Percentiles rank a stretch among this genome's conserved stretches.
These are phyloP conservation scores for Sphagnum contortum DNA, from an alignment of 225 moss, liverwort and hornwort species.

Conservation along the genomic window DNA sequence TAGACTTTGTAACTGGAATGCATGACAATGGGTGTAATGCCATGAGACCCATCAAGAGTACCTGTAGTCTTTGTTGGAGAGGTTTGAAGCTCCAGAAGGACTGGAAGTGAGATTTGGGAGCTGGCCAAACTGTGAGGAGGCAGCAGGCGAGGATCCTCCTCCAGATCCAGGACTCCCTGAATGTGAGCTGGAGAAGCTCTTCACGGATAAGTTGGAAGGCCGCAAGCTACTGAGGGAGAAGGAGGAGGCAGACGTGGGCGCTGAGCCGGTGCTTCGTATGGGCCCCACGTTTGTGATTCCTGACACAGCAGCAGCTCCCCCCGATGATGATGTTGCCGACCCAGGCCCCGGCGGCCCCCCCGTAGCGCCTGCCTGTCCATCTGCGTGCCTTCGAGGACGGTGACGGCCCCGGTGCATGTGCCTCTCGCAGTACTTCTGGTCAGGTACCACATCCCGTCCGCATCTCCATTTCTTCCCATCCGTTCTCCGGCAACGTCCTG, in stretches of 20 bases:
- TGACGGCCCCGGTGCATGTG: constrained; percentile 99
- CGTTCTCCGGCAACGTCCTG: constrained; percentile 88
- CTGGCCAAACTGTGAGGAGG: constrained; percentile 77
- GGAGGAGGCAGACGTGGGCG: constrained; percentile 55
- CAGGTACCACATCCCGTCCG: constrained; percentile 86
- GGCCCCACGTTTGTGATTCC: constrained; percentile 8
- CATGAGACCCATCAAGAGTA: constrained; percentile 7
- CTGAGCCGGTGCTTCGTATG: neutral
- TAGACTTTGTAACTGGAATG: no score
- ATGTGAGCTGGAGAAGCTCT: constrained; percentile 62
- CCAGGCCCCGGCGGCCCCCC: constrained; percentile 54
- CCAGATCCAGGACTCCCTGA: constrained; percentile 44
- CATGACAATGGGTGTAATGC: no score
- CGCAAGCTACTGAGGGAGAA: constrained; percentile 53
- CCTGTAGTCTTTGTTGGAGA: constrained; percentile 92
- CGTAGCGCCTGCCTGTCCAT: constrained; percentile 71
- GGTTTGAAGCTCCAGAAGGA: constrained; percentile 60
- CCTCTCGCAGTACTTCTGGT: constrained; percentile 99
- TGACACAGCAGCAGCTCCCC: constrained; percentile 49
- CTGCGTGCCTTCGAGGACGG: constrained; percentile 78
- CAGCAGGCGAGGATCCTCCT: constrained; percentile 70
- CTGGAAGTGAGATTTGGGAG: constrained; percentile 66
- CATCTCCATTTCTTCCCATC: constrained; percentile 99
- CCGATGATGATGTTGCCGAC: constrained; percentile 56
- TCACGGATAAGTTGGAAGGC: constrained; percentile 71